Evolutionary conservation across 2,329 filamentous ascomycete genomes (phyloP), one percentile per base, ranked within the genome.

Genomic region (Scedosporium boydii): DNA sequence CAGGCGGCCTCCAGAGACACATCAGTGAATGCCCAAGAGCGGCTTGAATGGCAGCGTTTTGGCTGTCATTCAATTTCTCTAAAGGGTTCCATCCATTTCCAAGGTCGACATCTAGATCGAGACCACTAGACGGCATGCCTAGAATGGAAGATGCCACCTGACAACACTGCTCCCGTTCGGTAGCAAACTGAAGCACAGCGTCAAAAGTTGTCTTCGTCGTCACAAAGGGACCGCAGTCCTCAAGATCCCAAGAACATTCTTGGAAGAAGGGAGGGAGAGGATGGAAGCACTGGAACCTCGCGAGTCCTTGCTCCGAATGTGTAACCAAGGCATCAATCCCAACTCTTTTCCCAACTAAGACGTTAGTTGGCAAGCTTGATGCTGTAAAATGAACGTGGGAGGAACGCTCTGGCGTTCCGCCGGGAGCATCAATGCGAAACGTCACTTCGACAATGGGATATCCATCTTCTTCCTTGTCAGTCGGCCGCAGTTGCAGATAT

Each of bases 1-100:
- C 78, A 1, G 77, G 77, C 12, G 77, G 75, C 0, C 76, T 77
- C 76, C 77, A 78, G 3, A 79, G 68, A 55, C 74, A 77, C 2
- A 73, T 73, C 2, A 79, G 64, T 4, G 69, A 67, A 57, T 69
- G 65, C 1, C 55, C 67, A 34, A 76, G 64, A 3, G 75, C 21
- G 3, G 18, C 18, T 14, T 55, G n/a, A 14, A 55, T 27, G 2
- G 51, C 51, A 3, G 51, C 51, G 12, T 55, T 55, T 16, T 55
- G 51, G 23, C 51, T 55, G 5, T 21, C 2, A 6, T 55, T 55
- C 23, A 55, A 27, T 18, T 3, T 10, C 16, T 14, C 12, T 14
- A 21, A 6, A 14, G 51, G 51, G 12, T 4, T 4, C 51, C 51
- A 55, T 2, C 23, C 51, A 7, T 18, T 55, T 55, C 51, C 51